Base-by-base conservation (phyloP, 2,329 filamentous ascomycete species). In the Fusarium nanum region DNA sequence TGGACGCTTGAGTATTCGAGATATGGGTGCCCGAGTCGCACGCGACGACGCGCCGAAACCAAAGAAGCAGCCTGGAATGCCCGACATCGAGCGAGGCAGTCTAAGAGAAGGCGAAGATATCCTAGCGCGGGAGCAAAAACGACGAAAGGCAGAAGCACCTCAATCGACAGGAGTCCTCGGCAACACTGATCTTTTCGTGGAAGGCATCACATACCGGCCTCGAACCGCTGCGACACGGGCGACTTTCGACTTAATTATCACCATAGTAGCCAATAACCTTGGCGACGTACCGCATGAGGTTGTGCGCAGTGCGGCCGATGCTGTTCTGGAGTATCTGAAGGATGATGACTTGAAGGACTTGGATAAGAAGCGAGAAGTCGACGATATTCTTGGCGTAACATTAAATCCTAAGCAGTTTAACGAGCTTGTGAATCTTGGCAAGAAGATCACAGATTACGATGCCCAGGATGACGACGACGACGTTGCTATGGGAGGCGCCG, bases 391-490 rank as follows among this genome's bases (percentile, higher is more conserved):
- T 44, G 96, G 95, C n/a, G 87, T 87, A 37, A 89, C 90, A 1
- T 88, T 98, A 84, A 91, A 87, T 50, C 88, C 93, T 2, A 97
- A 98, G 78, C 91, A 97, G 79, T 99, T 98, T 83, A 98, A 98
- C 78, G 95, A 98, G 82, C 83, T 99, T 72, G 91, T 98, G 58
- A 99, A 98, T 77, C 84, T 99, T 45, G 93, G 94, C 70, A 99
- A 99, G 84, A 99, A 99, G 83, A 97, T 99, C 69, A 99, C 96
- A 52, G 96, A 99, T 79, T 99, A 98, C 80, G 93, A 98, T 80
- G 93, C 93, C 41, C 94, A 98, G 78, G 95, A 98, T 71, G 96
- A 98, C 32, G 94, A 98, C 68, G 95, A 97, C 71, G 91, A 94
- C 61, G 92, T 93, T 84, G 91, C 88, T 30, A 90, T 91, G 75